Base-by-base conservation (phyloP, 306 rosid species). In the Trichosanthes cucumerina region DNA sequence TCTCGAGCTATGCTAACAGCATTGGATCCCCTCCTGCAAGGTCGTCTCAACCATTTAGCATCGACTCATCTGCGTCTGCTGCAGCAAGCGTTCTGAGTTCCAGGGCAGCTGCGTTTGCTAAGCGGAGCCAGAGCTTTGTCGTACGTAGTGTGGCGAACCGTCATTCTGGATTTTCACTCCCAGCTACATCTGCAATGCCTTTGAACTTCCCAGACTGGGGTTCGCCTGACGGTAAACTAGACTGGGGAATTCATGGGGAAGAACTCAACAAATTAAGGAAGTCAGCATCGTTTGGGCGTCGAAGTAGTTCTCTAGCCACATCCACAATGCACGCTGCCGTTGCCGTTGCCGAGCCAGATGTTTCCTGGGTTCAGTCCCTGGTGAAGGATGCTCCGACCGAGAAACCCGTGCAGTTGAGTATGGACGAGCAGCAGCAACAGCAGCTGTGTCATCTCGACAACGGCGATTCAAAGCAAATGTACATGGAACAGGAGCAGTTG, bases 351-450 rank as follows among this genome's bases (percentile, higher is more conserved):
- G 96, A 90, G 81, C 89, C 88, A 4, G 93, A 87, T 78, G 91
- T 87, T 52, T 88, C 94, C 14, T 91, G 97, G 94, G 96, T 93
- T 81, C 85, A 88, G 80, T 86, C 98, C 75, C 80, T 89, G 50
- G 90, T 89, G 73, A 86, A 87, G 77, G 98, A 93, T 57, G 85
- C 74, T 68, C 82, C 88, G 6, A 79, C 88, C 6, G 39, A 11
- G 38, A 86, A 81, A 53, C 66, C 78, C 14, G 84, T 75, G 72
- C 80, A 75, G 68, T 77, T 79, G 54, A 79, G 80, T 43, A 71
- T 63, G 52, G 91, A 89, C 79, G 88, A 84, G 83, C 81, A 78
- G 75, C 80, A 83, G 77, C 52, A 69, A 2, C 86, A 86, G 85
- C 86, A 78, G 82, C 90, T 84, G 63, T 84, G 88, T 50, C 84